phyloP scores from a whole-genome alignment of 139 green algal species.

The Marvania coccoides region DNA sequence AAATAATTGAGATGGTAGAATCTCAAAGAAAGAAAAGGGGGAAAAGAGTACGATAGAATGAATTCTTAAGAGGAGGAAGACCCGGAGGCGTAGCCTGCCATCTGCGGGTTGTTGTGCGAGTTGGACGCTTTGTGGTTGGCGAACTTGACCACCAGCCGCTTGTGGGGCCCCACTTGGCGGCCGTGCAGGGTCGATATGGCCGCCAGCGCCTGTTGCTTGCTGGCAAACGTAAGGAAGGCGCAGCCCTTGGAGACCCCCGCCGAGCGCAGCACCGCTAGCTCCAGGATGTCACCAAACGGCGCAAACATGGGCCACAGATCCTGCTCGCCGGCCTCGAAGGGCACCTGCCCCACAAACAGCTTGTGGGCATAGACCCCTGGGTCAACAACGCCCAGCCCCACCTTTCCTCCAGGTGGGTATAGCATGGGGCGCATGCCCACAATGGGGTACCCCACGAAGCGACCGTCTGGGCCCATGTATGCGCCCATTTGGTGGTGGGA shows the following conservation, averaged over 20 bases:
- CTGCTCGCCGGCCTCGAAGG: slow-evolving; percentile 43
- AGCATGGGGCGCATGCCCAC: too few relatives aligned
- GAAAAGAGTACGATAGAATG: neutral
- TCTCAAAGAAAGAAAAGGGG: too few relatives aligned
- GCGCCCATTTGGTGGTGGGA: too few relatives aligned
- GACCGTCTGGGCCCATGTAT: too few relatives aligned
- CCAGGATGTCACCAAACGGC: slow-evolving; percentile 56
- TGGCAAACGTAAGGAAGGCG: slow-evolving; percentile 49
- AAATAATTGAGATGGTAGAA: too few relatives aligned
- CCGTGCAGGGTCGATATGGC: slow-evolving; percentile 27
- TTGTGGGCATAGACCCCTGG: slow-evolving; percentile 29
- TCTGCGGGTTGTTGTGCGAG: too few relatives aligned
- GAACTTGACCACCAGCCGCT: slow-evolving; percentile 48
- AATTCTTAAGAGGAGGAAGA: too few relatives aligned
- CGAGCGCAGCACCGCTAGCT: slow-evolving; percentile 55
- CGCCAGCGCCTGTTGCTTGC: slow-evolving; percentile 19
- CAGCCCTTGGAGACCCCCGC: slow-evolving; percentile 50
- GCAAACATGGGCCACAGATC: slow-evolving; percentile 60
- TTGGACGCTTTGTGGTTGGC: slow-evolving; percentile 23
- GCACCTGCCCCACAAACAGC: slow-evolving; percentile 49
- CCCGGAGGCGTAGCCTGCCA: too few relatives aligned
- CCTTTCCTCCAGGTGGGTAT: slow-evolving; percentile 9
- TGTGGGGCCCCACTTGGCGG: slow-evolving; percentile 15
- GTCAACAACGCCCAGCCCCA: slow-evolving; percentile 27
- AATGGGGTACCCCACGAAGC: too few relatives aligned